Evolutionary conservation across 306 rosid genomes (phyloP).

Genomic region (Malus fusca): DNA sequence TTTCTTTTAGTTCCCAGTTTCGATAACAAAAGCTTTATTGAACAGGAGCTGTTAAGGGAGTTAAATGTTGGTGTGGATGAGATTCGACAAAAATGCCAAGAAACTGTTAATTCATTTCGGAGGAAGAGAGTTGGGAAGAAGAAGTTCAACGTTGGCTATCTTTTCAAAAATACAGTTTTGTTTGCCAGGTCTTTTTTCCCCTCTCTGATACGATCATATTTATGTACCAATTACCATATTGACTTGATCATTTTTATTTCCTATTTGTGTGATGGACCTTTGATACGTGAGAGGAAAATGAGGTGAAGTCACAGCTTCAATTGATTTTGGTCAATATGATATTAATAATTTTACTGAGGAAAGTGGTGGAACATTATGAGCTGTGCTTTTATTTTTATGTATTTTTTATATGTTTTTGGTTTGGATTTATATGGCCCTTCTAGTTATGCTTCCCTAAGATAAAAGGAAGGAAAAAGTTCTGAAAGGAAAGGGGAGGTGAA

Average conservation of each 20-base stretch:
- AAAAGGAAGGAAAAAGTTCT: neutral
- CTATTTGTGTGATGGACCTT: neutral
- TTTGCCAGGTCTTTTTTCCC: slow-evolving; percentile 43
- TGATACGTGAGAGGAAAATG: neutral
- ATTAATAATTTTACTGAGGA: neutral
- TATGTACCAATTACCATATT: neutral
- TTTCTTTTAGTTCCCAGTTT: slow-evolving; percentile 6
- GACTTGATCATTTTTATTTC: slow-evolving; percentile 11
- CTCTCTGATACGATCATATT: neutral
- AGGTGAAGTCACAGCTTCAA: neutral
- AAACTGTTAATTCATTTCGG: slow-evolving; percentile 37
- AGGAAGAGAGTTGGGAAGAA: slow-evolving; percentile 50
- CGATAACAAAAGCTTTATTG: slow-evolving; percentile 19
- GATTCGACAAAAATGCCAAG: slow-evolving; percentile 53
- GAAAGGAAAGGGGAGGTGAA: neutral
- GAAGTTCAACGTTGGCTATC: slow-evolving; percentile 41
- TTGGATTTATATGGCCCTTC: neutral
- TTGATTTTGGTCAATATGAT: neutral
- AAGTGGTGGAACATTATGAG: neutral
- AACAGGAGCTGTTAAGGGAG: slow-evolving; percentile 53
- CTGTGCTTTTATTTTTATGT: neutral
- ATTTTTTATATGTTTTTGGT: neutral
- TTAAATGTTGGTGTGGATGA: slow-evolving; percentile 38
- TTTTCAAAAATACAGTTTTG: slow-evolving; percentile 38
- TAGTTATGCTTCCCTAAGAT: neutral